Evolutionary conservation across 2,329 filamentous ascomycete genomes (phyloP).

Genomic region (Fusarium chaquense): DNA sequence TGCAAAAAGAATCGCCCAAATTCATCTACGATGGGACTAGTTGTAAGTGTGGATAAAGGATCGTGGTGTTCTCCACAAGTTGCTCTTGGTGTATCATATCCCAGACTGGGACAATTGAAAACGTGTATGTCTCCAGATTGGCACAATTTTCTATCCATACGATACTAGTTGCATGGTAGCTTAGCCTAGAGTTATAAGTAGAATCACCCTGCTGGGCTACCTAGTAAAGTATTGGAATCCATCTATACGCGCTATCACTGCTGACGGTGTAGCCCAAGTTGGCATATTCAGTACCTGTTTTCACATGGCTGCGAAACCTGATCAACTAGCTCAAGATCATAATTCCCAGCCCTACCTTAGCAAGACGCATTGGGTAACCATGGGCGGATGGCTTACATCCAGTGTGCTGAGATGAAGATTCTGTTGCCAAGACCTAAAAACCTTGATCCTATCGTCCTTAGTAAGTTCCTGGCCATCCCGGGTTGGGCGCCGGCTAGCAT

Average conservation of each 20-base stretch:
- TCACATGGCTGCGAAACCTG: accelerated
- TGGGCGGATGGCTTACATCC: background rate
- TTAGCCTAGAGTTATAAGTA: no score
- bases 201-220: background rate
- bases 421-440: background rate
- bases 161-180: no score
- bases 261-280: background rate
- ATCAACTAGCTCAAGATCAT: background rate
- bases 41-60: background rate
- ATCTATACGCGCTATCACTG: background rate
- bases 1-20: background rate
- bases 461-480: background rate
- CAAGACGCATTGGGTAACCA: background rate
- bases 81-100: background rate
- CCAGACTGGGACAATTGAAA: background rate
- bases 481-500: background rate
- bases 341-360: background rate
- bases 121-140: background rate
- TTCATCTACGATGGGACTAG: background rate
- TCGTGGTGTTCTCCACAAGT: background rate
- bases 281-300: background rate
- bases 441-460: background rate
- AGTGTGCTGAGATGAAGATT: background rate
- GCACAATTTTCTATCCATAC: background rate
- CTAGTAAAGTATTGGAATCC: background rate